These are phyloP conservation scores for Epichloe brachyelytri DNA, from an alignment of 2,329 filamentous ascomycete genomes.

Conservation along the genomic window DNA sequence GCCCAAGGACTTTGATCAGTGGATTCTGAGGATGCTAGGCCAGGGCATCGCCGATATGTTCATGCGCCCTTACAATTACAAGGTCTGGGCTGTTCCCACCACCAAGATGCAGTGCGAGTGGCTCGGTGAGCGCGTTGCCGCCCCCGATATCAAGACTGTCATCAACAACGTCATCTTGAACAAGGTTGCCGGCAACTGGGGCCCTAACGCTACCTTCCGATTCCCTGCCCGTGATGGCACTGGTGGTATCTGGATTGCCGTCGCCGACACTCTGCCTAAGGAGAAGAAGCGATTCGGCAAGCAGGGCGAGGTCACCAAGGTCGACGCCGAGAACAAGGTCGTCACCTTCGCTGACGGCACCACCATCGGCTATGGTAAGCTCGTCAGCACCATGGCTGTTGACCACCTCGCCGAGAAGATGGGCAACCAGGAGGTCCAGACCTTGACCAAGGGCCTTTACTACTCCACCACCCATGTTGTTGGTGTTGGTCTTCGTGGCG, in stretches of 20 bases:
- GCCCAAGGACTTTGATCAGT: constrained; percentile 95
- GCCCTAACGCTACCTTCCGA: constrained; percentile 94
- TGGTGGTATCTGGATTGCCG: constrained; percentile 97
- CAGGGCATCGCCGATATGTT: constrained; percentile 84
- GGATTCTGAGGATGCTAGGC: constrained; percentile 89
- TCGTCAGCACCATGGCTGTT: constrained; percentile 92
- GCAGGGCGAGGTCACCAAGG: constrained; percentile 69
- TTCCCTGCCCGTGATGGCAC: constrained; percentile 94
- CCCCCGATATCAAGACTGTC: constrained; percentile 86
- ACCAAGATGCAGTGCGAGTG: constrained; percentile 99
- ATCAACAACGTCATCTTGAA: constrained; percentile 90
- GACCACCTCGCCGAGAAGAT: constrained; percentile 80
- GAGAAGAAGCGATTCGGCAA: constrained; percentile 87
- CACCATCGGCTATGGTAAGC: constrained; percentile 80
- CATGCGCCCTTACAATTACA: constrained; percentile 99
- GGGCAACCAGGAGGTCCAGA: constrained; percentile 72
- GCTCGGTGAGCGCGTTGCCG: constrained; percentile 96
- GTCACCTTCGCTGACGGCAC: constrained; percentile 76
- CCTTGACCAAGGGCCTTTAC: constrained; percentile 79
- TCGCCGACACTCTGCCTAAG: constrained; percentile 82
- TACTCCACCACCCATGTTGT: constrained; percentile 97
- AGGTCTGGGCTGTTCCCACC: constrained; percentile 97
- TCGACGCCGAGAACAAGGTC: constrained; percentile 74
- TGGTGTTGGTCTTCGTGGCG: constrained; percentile 85
- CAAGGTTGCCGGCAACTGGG: constrained; percentile 96